Base-by-base conservation (phyloP, 2,329 filamentous ascomycete species). In the Cladosporium velox region DNA sequence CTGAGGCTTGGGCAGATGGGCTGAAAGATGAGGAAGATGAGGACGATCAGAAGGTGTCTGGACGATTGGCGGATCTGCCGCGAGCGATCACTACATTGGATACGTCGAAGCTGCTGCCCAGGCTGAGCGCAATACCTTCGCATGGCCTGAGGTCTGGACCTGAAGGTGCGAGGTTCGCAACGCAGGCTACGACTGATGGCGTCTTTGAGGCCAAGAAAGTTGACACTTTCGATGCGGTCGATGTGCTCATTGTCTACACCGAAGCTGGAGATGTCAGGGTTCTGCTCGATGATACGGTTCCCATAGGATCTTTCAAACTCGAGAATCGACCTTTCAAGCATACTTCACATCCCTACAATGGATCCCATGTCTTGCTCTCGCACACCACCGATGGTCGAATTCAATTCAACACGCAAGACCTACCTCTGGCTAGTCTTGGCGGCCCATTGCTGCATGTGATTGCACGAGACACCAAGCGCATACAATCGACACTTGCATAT, bases 401-500 rank as follows among this genome's bases (percentile, higher is more conserved):
- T 24, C 51, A 66, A 11, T 54, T 70, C 49, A 57, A 65, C 38
- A 47, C 69, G n/a, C 52, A 74, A 38, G 68, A 71, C 38, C 65
- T 76, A 1, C 72, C 73, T 26, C 66, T 77, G 10, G 66, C 68
- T 14, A 71, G 66, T n/a, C 66, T 76, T 10, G 68, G 70, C 24
- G 70, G 72, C 3, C 67, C 93, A 65, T 91, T 96, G 73, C 81
- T 98, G 2, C 91, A 93, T 32, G 84, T 97, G 4, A 83, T 98
- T 14, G 90, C 93, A 0, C 92, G 90, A 18, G 96, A 96, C 73
- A 90, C 92, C 4, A 96, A 93, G 0, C 92, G 52, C 79, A 68
- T 98, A 18, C 92, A 97, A 72, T 96, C 95, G 69, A 79, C 98
- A 14, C 81, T 97, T 8, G 85, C 92, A 59, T 98, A 99, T 75